Conservation (phyloP, 2,329 filamentous ascomycete genomes). For the Exophiala alcalophila region DNA sequence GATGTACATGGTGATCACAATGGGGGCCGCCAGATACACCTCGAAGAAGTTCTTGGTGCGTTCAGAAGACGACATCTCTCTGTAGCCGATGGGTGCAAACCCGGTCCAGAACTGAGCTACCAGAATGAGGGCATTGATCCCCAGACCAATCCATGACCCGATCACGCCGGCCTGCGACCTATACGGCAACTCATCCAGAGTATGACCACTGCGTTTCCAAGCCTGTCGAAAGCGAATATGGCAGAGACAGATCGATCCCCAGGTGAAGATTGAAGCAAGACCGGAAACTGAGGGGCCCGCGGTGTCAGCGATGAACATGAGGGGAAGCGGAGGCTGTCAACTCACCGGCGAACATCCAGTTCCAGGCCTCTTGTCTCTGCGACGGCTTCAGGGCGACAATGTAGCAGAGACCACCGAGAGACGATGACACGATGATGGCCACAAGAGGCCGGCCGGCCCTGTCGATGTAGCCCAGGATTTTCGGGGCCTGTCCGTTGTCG, state of each 20-base stretch:
- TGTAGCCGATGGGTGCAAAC: constrained; percentile 65
- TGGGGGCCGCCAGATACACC: constrained; percentile 54
- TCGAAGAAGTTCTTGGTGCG: constrained; percentile 67
- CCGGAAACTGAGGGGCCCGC: no score
- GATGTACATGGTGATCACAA: constrained; percentile 54
- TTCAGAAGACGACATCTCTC: constrained; percentile 41
- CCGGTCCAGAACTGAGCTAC: constrained; percentile 86
- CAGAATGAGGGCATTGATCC: constrained; percentile 72
- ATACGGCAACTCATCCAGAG: constrained; percentile 76
- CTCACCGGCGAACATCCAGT: constrained; percentile 76
- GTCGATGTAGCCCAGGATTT: constrained; percentile 75
- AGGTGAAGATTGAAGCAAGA: constrained; percentile 70
- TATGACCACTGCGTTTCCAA: constrained; percentile 67
- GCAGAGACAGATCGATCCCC: constrained; percentile 40
- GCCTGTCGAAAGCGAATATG: constrained; percentile 86
- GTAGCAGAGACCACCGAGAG: constrained; percentile 71
- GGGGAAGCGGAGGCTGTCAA: no score
- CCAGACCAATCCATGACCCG: constrained; percentile 77
- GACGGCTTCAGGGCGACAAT: constrained; percentile 51
- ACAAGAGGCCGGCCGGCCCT: constrained; percentile 74
- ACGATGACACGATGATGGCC: constrained; percentile 65
- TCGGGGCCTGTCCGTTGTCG: constrained; percentile 79
- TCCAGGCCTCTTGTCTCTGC: constrained; percentile 54
- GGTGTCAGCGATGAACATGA: no score
- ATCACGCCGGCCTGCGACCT: constrained; percentile 71